A percentile compares a stretch with the other conserved stretches of the same genome.
phyloP scores from a whole-genome alignment of 1,139 yeast species.

The Geotrichum carabidarum region DNA sequence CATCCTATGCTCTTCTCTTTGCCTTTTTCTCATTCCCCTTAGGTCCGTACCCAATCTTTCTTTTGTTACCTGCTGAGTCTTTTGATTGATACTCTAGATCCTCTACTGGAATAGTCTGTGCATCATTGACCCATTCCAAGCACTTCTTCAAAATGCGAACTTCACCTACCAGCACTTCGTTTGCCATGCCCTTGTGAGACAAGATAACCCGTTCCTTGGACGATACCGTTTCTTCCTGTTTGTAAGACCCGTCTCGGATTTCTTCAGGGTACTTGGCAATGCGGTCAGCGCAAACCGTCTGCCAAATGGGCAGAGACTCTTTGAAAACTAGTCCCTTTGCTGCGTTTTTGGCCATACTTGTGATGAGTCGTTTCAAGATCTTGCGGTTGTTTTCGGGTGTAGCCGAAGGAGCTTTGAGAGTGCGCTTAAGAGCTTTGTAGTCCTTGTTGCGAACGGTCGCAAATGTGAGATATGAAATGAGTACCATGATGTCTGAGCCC shows the following conservation, averaged over 20 bases:
- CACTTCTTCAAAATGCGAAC: conserved; percentile 23
- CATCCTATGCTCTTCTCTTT: background rate
- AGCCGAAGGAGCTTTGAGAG: conserved; percentile 10
- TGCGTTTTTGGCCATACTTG: conserved; percentile 22
- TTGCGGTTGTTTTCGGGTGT: conserved; percentile 3
- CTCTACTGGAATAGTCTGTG: background rate
- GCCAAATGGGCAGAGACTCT: conserved; percentile 23
- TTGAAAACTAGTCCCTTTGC: conserved; percentile 23
- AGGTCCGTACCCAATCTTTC: conserved; percentile 3
- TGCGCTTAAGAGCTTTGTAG: conserved; percentile 15
- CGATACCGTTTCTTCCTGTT: conserved; percentile 6
- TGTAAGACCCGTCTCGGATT: conserved; percentile 13
- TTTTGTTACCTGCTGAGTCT: background rate
- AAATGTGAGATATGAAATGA: conserved; percentile 17
- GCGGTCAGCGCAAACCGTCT: conserved; percentile 22
- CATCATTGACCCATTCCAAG: conserved; percentile 11
- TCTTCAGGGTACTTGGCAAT: conserved; percentile 23
- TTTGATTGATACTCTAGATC: background rate
- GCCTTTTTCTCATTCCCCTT: background rate
- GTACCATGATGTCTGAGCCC: conserved; percentile 22
- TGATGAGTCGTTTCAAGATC: conserved; percentile 22
- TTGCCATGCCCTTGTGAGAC: conserved; percentile 27
- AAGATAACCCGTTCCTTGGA: conserved; percentile 21
- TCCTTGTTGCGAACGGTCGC: conserved; percentile 17
- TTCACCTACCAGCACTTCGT: conserved; percentile 29